A percentile compares a stretch with the other conserved stretches of the same genome.
Evolutionary conservation across 352 stramenopile species (phyloP).

Genomic region (Bremia lactucae): DNA sequence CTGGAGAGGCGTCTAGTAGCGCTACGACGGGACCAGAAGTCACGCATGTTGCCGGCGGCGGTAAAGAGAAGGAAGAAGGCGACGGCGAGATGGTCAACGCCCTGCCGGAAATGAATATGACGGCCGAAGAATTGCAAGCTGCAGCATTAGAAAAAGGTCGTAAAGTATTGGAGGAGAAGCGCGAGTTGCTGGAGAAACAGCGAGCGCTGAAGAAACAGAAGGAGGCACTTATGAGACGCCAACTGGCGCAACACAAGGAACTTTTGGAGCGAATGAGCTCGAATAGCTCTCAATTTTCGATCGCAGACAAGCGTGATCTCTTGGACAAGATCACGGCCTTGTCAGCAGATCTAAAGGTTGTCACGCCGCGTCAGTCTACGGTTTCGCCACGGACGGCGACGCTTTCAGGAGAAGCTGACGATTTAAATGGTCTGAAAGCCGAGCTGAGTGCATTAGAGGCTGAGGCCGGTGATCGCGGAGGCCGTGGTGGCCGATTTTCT

Average conservation of each 20-base stretch:
- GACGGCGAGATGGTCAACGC: constrained; percentile 10
- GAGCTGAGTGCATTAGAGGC: constrained; percentile 61
- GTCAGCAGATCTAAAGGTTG: constrained; percentile 53
- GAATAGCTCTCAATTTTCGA: constrained; percentile 58
- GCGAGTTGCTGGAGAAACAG: constrained; percentile 80
- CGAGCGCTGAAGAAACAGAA: constrained; percentile 76
- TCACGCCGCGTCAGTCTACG: constrained; percentile 27
- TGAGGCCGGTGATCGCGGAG: constrained; percentile 25
- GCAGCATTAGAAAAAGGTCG: constrained; percentile 71
- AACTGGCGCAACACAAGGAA: constrained; percentile 74
- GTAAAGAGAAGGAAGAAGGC: constrained; percentile 10
- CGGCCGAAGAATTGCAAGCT: constrained; percentile 54
- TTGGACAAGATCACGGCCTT: constrained; percentile 78
- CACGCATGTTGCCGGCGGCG: neutral
- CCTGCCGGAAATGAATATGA: constrained; percentile 48
- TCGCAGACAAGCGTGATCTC: constrained; percentile 62
- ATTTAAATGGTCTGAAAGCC: constrained; percentile 43
- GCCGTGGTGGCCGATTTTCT: constrained; percentile 30
- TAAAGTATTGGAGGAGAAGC: constrained; percentile 77
- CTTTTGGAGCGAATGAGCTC: constrained; percentile 72
- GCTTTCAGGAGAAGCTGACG: constrained; percentile 5
- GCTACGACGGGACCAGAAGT: constrained; percentile 16
- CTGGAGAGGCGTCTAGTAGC: constrained; percentile 29
- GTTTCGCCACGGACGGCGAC: constrained; percentile 12
- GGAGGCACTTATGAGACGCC: constrained; percentile 67